Evolutionary conservation across 2,329 filamentous ascomycete species (phyloP).

Genomic region (Colletotrichum salicis): DNA sequence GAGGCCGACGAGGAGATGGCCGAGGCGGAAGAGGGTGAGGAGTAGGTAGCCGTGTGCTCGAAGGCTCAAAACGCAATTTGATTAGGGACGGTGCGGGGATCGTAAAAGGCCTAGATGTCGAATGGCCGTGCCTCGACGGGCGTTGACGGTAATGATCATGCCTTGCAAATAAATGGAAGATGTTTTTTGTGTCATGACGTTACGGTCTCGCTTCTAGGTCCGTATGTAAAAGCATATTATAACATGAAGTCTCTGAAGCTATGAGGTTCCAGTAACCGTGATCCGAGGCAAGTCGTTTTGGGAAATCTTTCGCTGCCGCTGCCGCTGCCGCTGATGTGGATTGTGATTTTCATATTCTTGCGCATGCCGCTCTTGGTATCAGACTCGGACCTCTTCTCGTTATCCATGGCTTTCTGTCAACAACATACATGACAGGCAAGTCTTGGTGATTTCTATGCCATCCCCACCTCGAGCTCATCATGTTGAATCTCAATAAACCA

Average conservation of each 20-base stretch:
- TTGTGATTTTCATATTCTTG: background rate
- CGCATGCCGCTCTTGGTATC: background rate
- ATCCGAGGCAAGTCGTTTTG: background rate
- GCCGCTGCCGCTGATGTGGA: background rate
- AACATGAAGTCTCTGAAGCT: background rate
- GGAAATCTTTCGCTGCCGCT: background rate
- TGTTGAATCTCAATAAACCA: constrained; percentile 1
- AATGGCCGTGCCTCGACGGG: constrained; percentile 35
- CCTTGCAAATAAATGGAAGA: constrained; percentile 36
- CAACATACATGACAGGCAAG: background rate
- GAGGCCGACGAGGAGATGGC: constrained; percentile 38
- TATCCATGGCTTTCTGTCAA: background rate
- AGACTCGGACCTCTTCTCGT: background rate
- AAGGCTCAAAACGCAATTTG: constrained; percentile 20
- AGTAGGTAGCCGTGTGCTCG: constrained; percentile 33
- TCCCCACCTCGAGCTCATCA: too few relatives aligned
- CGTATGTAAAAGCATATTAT: background rate
- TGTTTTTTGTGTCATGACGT: constrained; percentile 34
- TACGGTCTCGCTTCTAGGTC: background rate
- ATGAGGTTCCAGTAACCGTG: background rate
- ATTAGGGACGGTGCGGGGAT: constrained; percentile 30
- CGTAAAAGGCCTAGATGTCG: constrained; percentile 37
- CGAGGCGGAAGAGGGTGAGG: constrained; percentile 38
- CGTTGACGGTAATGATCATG: constrained; percentile 39
- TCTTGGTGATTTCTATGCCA: background rate